Evolutionary conservation across 257 asterid genomes (phyloP), one percentile per base, ranked within the genome.

Genomic region (Primulina huaijiensis): DNA sequence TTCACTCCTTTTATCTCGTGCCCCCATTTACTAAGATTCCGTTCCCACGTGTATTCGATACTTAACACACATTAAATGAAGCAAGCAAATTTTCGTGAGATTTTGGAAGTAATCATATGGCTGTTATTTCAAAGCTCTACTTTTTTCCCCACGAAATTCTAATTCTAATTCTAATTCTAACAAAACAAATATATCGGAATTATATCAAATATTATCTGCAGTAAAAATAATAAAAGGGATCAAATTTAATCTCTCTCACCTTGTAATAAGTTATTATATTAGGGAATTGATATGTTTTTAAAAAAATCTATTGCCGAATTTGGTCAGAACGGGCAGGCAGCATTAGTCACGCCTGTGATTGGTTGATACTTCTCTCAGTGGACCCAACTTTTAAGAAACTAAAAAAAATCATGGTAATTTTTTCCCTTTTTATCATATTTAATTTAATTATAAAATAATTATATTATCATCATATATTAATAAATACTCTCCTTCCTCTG

Each of bases 321-420:
- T 8, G 78, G 82, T 64, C 73, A 73, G 35, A n/a, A 2, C 65
- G 80, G 83, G 74, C 80, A 75, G 63, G 12, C 29, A 0, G 57
- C 76, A 53, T 62, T 31, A 68, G 74, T 63, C 74, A 14, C 61
- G 71, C 78, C 70, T 56, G 63, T 35, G 71, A 63, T 72, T 27
- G 43, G 70, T 56, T 23, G 6, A 56, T 30, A 6, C 60, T 11
- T 21, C 8, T 27, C 38, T 12, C 21, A 5, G 34, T 14, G 16
- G 38, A 31, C n/a, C 55, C 33, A 6, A 27, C 59, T 33, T 55
- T 7, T 17, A 55, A 53, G 29, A 34, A 30, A 34, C 2, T 4
- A 56, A 17, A 38, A 38, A 50, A 20, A 38, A 25, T 21, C 53
- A 14, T 3, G 30, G 58, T 65, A 40, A 16, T 27, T 29, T 35